These are phyloP conservation scores for Solanum rostratum DNA, from an alignment of 257 asterid genomes.

Conservation along the genomic window DNA sequence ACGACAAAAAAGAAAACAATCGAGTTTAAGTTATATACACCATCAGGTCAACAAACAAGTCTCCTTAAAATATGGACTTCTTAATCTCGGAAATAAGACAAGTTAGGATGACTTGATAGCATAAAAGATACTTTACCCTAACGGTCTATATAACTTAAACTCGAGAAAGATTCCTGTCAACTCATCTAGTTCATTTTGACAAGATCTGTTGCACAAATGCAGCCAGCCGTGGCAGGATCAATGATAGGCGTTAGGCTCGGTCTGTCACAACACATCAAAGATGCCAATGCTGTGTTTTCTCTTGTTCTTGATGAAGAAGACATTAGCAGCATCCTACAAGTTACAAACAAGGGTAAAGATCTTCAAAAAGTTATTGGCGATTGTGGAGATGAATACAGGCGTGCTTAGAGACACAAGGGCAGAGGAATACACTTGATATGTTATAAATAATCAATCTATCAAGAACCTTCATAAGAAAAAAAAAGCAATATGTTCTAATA, in stretches of 20 bases:
- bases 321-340: conserved; percentile 44
- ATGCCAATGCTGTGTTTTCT: conserved; percentile 52
- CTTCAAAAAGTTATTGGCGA: conserved; percentile 70
- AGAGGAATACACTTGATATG: background rate
- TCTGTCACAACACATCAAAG: conserved; percentile 69
- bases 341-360: conserved; percentile 63
- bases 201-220: conserved; percentile 13
- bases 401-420: conserved; percentile 13
- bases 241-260: conserved; percentile 96
- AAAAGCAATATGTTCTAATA: background rate
- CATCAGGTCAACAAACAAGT: background rate
- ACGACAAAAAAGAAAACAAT: background rate
- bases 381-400: conserved; percentile 94
- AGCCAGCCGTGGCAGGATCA: conserved; percentile 94
- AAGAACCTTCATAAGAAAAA: background rate
- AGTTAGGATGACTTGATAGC: background rate
- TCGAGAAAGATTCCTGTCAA: background rate
- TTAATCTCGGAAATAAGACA: background rate
- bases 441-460: background rate
- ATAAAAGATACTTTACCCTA: background rate
- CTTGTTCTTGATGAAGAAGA: conserved; percentile 77
- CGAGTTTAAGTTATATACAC: background rate
- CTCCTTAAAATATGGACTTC: background rate
- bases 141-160: background rate
- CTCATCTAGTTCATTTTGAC: background rate